Base-by-base conservation (phyloP, 108 stramenopile species). In the Hondaea fermentalgiana region DNA sequence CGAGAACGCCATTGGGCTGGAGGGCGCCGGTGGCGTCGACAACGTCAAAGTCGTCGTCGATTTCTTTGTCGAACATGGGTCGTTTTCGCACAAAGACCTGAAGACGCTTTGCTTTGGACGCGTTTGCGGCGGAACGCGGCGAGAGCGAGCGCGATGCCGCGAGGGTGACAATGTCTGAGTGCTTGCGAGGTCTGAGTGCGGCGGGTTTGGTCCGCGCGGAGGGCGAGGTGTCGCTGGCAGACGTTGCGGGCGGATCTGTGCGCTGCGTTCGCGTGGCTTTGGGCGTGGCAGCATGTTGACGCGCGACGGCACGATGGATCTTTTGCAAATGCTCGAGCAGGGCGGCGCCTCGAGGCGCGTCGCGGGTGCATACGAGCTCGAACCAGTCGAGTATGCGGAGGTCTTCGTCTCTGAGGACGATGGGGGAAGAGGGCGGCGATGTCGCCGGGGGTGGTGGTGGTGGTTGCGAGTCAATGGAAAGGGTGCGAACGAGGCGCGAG, bases 1-100 rank as follows among this genome's bases (percentile, higher is more conserved):
- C 64, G 57, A 92, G 87, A 64, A 91, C 83, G 29, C 45, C 45
- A 44, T 92, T 92, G 45, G 28, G 43, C 35, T 69, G 29, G 1
- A 59, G 64, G 23, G 42, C 45, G 3, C 88, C 60, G 6, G 91
- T 60, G 16, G 93, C 90, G 45, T 94, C 90, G 57, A 95, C 72
- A 35, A 94, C 94, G 72, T 90, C 92, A 71, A 94, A 93, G 44
- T 91, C 93, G 44, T 91, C 69, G 71, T 91, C 88, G 47, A 92
- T 60, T 88, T 95, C 94, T 72, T 92, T 92, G 28, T 92, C 87
- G 58, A 94, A 93, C 51, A 95, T 91, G n/a, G 94, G 94, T 87
- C 94, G 92, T 72, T 95, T 95, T 5, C 94, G 90, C 25, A 95
- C 88, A 57, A 90, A 92, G 71, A 95, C 92, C 28, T 88, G 89